These are phyloP conservation scores for Carex littledalei DNA, from an alignment of 176 grass and related monocot genomes.

Conservation along the genomic window DNA sequence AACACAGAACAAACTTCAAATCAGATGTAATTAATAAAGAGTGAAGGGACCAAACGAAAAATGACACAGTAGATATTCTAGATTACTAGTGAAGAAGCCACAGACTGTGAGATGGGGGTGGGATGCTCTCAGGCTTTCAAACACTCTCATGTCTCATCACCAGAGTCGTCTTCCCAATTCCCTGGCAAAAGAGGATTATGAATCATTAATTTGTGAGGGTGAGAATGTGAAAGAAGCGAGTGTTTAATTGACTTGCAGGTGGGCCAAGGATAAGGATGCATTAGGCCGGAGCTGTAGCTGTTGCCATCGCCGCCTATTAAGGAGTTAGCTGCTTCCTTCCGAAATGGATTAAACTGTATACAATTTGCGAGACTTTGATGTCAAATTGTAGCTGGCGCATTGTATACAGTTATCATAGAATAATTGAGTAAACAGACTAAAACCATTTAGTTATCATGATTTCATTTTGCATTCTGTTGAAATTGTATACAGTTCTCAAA, in stretches of 20 bases:
- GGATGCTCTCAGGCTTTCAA: constrained; percentile 43
- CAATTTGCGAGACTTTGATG: no score
- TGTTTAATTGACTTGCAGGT: constrained; percentile 35
- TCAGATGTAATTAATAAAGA: background rate
- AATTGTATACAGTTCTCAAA: no score
- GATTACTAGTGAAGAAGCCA: constrained; percentile 80
- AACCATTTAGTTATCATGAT: no score
- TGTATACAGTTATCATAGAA: no score
- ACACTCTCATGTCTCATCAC: constrained; percentile 65
- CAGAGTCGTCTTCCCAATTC: constrained; percentile 85
- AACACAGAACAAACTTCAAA: constrained; percentile 25
- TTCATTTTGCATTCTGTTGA: no score
- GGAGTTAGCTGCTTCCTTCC: background rate
- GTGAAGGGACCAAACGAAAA: background rate
- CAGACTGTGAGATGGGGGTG: constrained; percentile 58
- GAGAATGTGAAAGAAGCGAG: background rate
- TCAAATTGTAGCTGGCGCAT: no score
- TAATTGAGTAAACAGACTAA: no score
- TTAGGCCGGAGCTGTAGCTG: constrained; percentile 41
- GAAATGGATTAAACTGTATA: background rate
- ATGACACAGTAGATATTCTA: background rate
- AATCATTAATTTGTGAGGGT: background rate
- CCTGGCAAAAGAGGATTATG: constrained; percentile 25
- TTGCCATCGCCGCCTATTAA: background rate
- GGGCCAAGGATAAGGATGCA: constrained; percentile 77